A percentile compares a stretch with the other conserved stretches of the same genome.
Conservation (phyloP, 805 yeast species). For the Saccharomycopsis oosterbeekiorum region DNA sequence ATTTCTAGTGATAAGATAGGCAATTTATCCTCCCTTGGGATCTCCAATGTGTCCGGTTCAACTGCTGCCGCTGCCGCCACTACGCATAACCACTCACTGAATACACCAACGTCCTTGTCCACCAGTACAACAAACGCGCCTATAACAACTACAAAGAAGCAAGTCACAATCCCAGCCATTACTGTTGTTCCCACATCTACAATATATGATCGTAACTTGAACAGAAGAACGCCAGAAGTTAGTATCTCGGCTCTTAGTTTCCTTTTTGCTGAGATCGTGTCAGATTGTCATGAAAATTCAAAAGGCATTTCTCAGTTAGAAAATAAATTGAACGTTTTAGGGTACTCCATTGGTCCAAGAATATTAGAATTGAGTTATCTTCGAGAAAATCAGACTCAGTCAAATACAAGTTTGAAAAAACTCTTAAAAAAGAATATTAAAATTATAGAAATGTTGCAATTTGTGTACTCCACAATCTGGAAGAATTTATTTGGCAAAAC, state of each 20-base stretch:
- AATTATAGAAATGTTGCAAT: constrained; percentile 59
- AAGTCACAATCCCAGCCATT: background rate
- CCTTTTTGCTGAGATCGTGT: constrained; percentile 60
- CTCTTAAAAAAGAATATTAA: constrained; percentile 57
- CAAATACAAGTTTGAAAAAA: constrained; percentile 23
- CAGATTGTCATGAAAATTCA: constrained; percentile 50
- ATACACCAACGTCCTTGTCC: background rate
- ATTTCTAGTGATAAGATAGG: background rate
- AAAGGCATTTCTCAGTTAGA: constrained; percentile 62
- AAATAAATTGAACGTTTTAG: constrained; percentile 54
- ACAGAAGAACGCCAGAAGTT: constrained; percentile 57
- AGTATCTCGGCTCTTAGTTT: constrained; percentile 58
- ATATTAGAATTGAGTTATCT: constrained; percentile 57
- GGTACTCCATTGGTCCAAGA: constrained; percentile 69
- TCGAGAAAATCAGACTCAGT: constrained; percentile 45
- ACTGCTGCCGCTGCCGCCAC: constrained; percentile 9
- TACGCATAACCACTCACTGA: constrained; percentile 4
- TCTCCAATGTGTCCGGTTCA: constrained; percentile 20
- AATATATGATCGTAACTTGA: constrained; percentile 62
- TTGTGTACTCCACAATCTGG: constrained; percentile 69
- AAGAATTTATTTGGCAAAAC: constrained; percentile 57
- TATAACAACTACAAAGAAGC: background rate
- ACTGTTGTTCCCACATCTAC: constrained; percentile 9
- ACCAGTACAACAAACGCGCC: background rate
- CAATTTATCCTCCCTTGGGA: constrained; percentile 18